Evolutionary conservation across 1,139 yeast species (phyloP).

Genomic region (Geotrichum macrosporum): DNA sequence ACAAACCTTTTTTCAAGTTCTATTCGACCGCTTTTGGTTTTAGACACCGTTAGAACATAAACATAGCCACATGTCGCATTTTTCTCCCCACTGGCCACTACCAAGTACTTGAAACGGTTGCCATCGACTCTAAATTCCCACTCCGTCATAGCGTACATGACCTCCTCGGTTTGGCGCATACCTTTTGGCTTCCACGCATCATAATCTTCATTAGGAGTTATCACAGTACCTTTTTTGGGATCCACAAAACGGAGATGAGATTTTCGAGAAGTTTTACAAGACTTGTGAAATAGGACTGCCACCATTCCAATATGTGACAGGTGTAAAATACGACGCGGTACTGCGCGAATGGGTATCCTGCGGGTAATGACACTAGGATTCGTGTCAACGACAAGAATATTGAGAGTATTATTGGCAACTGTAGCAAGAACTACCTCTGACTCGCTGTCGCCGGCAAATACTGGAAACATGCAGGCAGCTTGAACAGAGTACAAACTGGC

Average conservation of each 20-base stretch:
- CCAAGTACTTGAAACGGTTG: conserved; percentile 16
- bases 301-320: conserved; percentile 13
- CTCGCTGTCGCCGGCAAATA: not conserved
- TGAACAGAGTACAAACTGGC: conserved; percentile 4
- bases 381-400: conserved; percentile 5
- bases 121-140: conserved; percentile 17
- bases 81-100: conserved; percentile 13
- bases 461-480: conserved; percentile 16
- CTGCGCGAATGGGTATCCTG: conserved; percentile 10
- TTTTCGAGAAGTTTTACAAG: conserved; percentile 7
- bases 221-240: conserved; percentile 3
- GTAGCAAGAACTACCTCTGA: conserved; percentile 9
- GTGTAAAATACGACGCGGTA: conserved; percentile 11
- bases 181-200: conserved; percentile 16
- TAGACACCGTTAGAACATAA: conserved; percentile 12
- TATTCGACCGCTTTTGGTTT: conserved; percentile 9
- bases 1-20: conserved; percentile 16
- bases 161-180: conserved; percentile 4
- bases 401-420: conserved; percentile 8
- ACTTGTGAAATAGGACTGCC: conserved; percentile 11
- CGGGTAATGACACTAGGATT: not conserved
- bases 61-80: conserved; percentile 8
- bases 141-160: conserved; percentile 7
- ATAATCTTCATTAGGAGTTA: conserved; percentile 14
- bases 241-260: conserved; percentile 14